Base-by-base conservation (phyloP, 1,139 yeast genomes). In the Sugiyamaella paludigena region DNA sequence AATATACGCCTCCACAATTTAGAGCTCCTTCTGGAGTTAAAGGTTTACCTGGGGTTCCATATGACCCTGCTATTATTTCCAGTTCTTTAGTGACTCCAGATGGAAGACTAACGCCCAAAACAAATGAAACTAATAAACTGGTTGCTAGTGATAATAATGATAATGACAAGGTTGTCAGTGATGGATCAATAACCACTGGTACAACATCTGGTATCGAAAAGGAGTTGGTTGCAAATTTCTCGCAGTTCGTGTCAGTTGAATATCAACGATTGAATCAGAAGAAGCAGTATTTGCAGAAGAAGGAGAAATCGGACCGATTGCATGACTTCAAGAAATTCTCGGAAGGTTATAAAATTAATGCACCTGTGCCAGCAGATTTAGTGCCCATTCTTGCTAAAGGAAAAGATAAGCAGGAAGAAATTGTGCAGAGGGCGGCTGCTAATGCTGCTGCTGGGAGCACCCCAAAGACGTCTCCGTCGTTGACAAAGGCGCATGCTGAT, bases 251-350 rank as follows among this genome's bases (percentile, higher is more conserved):
- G 11, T 56, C 60, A 10, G 63, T 57, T 10, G 73, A 69, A 50
- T 52, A 57, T 13, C 66, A 64, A 42, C 59, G 65, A 36, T 54
- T 66, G 33, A 55, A 50, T 55, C 66, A 59, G 47, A 63, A 60
- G 60, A 58, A 61, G 56, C 60, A 62, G 53, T 57, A 58, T 43
- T 45, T 57, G 38, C 60, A 66, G 44, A 60, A 64, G 56, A 60
- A 63, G 54, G 71, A 95, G 79, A 70, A 80, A 50, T 61, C 58
- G 12, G 74, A 69, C 39, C 61, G 71, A 16, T 52, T 87, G 57
- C 83, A 84, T 57, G 87, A 92, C n/a, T 73, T 88, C 51, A 82
- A 80, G 54, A 87, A 86, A 64, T 89, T 89, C 64, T 81, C 95
- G 45, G 89, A 87, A 45, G 85, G 79, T 58, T 87, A 87, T 68